Evolutionary conservation across 2,329 filamentous ascomycete species (phyloP).

Genomic region (Ascochyta rabiei): DNA sequence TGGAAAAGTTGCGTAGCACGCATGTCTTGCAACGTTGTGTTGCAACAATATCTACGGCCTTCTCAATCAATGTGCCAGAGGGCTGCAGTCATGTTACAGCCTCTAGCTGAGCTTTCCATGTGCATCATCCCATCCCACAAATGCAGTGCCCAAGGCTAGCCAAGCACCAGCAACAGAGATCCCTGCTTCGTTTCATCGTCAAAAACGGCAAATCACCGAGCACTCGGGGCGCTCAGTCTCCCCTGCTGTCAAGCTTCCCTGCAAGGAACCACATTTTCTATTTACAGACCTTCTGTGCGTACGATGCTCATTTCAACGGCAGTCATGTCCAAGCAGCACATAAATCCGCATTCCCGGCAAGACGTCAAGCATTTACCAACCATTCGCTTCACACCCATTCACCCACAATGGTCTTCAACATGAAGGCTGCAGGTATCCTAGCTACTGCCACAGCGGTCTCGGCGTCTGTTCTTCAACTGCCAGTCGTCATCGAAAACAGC

Average conservation of each 20-base stretch:
- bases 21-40: background rate
- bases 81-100: background rate
- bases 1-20: slow-evolving; percentile 12
- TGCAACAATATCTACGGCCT: background rate
- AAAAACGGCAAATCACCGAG: background rate
- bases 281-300: slow-evolving; percentile 6
- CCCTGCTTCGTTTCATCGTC: background rate
- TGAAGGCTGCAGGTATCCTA: slow-evolving; percentile 1
- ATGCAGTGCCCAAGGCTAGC: background rate
- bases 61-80: background rate
- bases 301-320: slow-evolving; percentile 7
- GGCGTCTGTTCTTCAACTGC: slow-evolving; percentile 22
- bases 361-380: background rate
- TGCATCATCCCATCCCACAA: background rate
- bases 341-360: background rate
- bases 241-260: background rate
- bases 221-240: background rate
- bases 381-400: background rate
- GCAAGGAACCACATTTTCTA: slow-evolving; percentile 9
- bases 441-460: slow-evolving; percentile 9
- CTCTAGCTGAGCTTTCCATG: background rate
- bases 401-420: background rate
- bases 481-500: slow-evolving; percentile 12
- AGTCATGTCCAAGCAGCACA: background rate
- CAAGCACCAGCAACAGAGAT: background rate